phyloP scores from a whole-genome alignment of 2,329 filamentous ascomycete genomes.

The Arthrinium phaeospermum region DNA sequence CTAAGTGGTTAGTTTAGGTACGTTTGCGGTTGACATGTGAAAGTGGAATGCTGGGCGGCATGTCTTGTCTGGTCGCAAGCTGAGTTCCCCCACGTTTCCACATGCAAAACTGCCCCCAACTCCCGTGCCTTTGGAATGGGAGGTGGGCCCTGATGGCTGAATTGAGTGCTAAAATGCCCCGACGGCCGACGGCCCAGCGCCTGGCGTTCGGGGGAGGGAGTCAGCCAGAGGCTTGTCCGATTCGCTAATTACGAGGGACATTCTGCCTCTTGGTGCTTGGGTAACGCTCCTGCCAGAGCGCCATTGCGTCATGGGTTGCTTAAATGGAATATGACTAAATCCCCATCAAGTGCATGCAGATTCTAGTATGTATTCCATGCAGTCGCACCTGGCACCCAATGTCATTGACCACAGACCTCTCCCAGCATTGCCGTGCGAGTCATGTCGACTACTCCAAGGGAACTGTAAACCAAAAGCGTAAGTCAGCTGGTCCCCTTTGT shows the following conservation, averaged over 20 bases:
- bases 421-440: neutral
- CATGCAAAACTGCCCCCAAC: neutral
- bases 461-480: neutral
- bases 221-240: neutral
- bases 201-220: neutral
- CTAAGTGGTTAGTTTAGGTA: neutral
- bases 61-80: neutral
- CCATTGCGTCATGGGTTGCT: neutral
- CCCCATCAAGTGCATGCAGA: neutral
- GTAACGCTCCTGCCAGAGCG: neutral
- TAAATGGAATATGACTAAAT: neutral
- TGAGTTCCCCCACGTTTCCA: neutral
- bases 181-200: neutral
- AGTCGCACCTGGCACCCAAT: neutral
- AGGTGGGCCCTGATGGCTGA: slow-evolving; percentile 9
- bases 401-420: neutral
- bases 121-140: slow-evolving; percentile 2
- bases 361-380: neutral
- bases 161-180: neutral
- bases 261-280: neutral
- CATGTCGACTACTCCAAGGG: neutral
- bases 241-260: neutral
- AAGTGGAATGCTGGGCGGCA: slow-evolving; percentile 14
- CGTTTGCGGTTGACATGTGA: slow-evolving; percentile 20
- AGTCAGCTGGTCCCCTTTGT: neutral